Conservation (phyloP, 2,329 filamentous ascomycete species). For the Hirsutella minnesotensis region DNA sequence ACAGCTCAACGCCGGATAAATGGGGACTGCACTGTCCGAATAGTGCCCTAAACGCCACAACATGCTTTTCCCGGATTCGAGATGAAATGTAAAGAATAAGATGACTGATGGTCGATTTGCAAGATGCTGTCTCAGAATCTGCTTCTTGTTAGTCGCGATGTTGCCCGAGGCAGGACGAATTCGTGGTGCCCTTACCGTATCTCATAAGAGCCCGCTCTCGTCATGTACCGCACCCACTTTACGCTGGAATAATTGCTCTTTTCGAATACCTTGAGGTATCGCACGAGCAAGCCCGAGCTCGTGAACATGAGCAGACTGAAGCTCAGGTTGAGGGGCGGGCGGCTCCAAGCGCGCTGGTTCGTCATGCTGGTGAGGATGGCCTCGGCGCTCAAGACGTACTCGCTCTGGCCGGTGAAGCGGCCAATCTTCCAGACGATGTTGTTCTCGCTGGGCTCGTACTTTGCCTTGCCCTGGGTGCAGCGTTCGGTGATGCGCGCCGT, state of each 20-base stretch:
- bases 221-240: conserved; percentile 99
- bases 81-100: neutral
- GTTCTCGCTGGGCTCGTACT: conserved; percentile 97
- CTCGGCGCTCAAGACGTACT: conserved; percentile 90
- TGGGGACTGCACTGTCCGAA: neutral
- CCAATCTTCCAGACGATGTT: conserved; percentile 99
- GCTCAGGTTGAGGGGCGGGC: conserved; percentile 81
- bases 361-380: conserved; percentile 93
- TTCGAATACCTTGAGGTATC: conserved; percentile 97
- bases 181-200: conserved; percentile 50
- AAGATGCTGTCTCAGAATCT: conserved; percentile 21
- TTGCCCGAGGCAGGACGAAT: neutral
- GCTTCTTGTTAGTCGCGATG: conserved; percentile 6
- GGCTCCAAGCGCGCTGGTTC: conserved; percentile 92
- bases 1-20: neutral
- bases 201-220: conserved; percentile 91
- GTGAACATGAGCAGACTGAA: conserved; percentile 98
- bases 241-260: conserved; percentile 98
- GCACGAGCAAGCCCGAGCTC: conserved; percentile 78
- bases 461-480: conserved; percentile 91
- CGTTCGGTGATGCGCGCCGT: conserved; percentile 88
- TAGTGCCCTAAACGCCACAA: neutral
- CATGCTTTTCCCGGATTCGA: neutral
- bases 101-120: neutral
- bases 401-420: conserved; percentile 94